Percentiles rank a stretch among this genome's conserved stretches.
phyloP scores from a whole-genome alignment of 1,284 basidiomycete genomes.

The Dichomitus squalens region DNA sequence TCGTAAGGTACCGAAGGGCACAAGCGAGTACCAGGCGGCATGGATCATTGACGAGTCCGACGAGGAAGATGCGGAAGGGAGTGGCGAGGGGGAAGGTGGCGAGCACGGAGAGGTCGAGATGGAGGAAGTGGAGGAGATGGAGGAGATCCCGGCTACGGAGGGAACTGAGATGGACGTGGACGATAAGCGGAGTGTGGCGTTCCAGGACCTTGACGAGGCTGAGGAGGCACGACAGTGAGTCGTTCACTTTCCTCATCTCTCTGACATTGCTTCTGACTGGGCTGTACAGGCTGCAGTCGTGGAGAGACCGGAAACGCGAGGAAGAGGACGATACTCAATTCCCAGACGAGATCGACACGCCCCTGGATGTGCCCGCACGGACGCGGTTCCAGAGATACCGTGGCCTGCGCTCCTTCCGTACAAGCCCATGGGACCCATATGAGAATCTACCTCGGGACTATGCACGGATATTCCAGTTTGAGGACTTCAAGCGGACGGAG shows the following conservation, averaged over 20 bases:
- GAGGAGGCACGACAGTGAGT: conserved; percentile 85
- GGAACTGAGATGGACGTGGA: conserved; percentile 68
- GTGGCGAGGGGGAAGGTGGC: conserved; percentile 37
- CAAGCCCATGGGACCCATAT: conserved; percentile 96
- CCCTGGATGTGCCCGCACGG: conserved; percentile 82
- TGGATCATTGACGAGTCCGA: conserved; percentile 89
- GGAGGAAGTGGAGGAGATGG: conserved; percentile 63
- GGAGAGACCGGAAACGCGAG: conserved; percentile 68
- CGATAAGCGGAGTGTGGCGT: conserved; percentile 55
- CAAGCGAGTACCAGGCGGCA: conserved; percentile 91
- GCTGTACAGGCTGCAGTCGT: conserved; percentile 60
- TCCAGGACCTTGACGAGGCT: conserved; percentile 79
- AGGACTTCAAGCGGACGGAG: conserved; percentile 90
- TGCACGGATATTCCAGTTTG: conserved; percentile 95
- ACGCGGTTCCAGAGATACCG: conserved; percentile 93
- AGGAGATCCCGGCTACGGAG: conserved; percentile 56
- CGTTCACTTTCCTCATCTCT: too few relatives aligned
- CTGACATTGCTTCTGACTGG: conserved; percentile 1
- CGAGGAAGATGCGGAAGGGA: conserved; percentile 58
- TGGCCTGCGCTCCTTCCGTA: conserved; percentile 91
- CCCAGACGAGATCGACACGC: conserved; percentile 98
- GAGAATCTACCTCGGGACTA: conserved; percentile 96
- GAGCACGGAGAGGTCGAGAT: conserved; percentile 47
- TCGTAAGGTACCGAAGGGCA: conserved; percentile 83
- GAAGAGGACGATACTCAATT: conserved; percentile 84